Base-by-base conservation (phyloP, 1,284 basidiomycete genomes). In the Cutaneotrichosporon sp. region DNA sequence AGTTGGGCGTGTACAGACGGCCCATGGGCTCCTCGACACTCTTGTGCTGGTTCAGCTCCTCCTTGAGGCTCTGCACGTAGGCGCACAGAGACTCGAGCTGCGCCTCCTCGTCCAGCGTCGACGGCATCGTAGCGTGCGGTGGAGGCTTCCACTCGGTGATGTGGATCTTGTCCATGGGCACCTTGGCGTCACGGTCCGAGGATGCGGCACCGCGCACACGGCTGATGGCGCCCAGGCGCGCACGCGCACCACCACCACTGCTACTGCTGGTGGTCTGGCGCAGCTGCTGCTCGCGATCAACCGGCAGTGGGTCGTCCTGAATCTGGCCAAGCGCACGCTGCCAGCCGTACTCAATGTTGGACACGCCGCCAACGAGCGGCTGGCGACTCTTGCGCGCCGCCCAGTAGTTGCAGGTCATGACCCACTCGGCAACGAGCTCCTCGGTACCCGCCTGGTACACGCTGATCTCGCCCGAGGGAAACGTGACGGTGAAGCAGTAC, bases 301-400 rank as follows among this genome's bases (percentile, higher is more conserved):
- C 51, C 53, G 60, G 63, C 17, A 57, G 51, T n/a, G 49, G 45
- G 45, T 69, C 66, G 18, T 68, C 66, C 10, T 58, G 33, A 20
- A 53, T 26, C 33, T 56, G 42, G 12, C 51, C 53, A 12, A 52
- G 45, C 5, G 44, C 52, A 7, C 88, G 83, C 68, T 86, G 93
- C 94, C 94, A 98, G 10, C 94, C 94, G 67, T 98, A 97, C 72
- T 98, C 96, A 87, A 97, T 94, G 76, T 98, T 98, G 44, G 90
- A 92, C 2, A 97, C 91, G 26, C 93, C 94, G 3, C 93, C 94
- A 2, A 87, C 81, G 3, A 98, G 80, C 0, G 94, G 94, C 67
- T 96, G 91, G 64, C 93, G 91, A 72, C 88, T 91, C 59, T 84
- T 85, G 33, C 93, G 80, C 0, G 94, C 94, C 0, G 94, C 90